These are phyloP conservation scores for Pittosporum tobira DNA, from an alignment of 129 eudicot species.

Conservation along the genomic window DNA sequence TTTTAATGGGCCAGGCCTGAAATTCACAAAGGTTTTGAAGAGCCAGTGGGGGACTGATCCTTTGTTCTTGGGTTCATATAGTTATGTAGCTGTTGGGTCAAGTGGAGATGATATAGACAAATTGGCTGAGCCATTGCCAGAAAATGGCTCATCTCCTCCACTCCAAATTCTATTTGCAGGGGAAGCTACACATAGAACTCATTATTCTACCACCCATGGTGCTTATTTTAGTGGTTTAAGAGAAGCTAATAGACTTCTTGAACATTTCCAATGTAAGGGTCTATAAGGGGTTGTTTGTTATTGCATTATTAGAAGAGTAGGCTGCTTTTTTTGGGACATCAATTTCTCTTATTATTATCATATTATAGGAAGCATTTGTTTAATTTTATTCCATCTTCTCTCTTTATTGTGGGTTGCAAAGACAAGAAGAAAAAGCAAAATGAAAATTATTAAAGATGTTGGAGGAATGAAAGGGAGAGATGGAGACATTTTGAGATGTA, in stretches of 20 bases:
- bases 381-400: background rate
- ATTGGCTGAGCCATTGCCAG: constrained; percentile 72
- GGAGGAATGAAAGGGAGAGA: constrained; percentile 40
- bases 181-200: constrained; percentile 95
- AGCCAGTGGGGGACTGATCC: constrained; percentile 83
- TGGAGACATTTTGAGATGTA: constrained; percentile 45
- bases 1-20: constrained; percentile 9
- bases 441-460: constrained; percentile 2
- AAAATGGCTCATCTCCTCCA: constrained; percentile 22
- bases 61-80: constrained; percentile 80
- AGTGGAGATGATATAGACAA: constrained; percentile 68
- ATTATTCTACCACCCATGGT: constrained; percentile 92
- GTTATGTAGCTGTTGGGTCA: constrained; percentile 81
- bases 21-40: constrained; percentile 53
- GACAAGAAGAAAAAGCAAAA: constrained; percentile 4
- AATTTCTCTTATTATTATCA: constrained; percentile 24
- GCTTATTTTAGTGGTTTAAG: constrained; percentile 94
- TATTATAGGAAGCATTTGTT: constrained; percentile 11
- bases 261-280: constrained; percentile 51
- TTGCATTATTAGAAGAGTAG: constrained; percentile 20
- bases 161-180: constrained; percentile 91
- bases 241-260: constrained; percentile 93
- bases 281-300: constrained; percentile 21
- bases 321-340: constrained; percentile 23
- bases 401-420: background rate